phyloP scores from a whole-genome alignment of 2,329 filamentous ascomycete genomes.

The Colletotrichum noveboracense region DNA sequence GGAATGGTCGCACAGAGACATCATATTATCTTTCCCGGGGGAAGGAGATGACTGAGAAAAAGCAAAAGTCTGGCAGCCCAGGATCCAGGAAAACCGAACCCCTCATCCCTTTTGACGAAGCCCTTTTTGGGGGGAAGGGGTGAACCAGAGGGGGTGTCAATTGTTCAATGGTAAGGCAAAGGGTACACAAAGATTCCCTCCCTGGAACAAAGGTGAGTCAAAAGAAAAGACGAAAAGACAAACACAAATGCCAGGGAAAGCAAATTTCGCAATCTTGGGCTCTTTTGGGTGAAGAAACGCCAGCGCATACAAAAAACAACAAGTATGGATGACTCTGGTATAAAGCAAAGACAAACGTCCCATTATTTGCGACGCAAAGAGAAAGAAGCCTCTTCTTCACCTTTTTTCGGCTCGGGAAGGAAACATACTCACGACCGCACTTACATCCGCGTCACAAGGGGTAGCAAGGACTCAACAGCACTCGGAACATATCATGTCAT shows the following conservation, averaged over 20 bases:
- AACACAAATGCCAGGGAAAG: not conserved
- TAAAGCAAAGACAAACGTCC: not conserved
- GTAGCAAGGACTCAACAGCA: not conserved
- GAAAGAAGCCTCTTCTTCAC: not conserved
- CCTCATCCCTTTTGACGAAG: not conserved
- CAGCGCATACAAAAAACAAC: not conserved
- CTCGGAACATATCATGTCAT: slow-evolving; percentile 10
- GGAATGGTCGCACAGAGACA: not conserved
- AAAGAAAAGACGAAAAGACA: not conserved
- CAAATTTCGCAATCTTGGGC: slow-evolving; percentile 13
- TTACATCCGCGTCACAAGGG: not conserved
- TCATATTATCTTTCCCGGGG: not conserved
- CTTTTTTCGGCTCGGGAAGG: not conserved
- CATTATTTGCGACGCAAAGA: not conserved
- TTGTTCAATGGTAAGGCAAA: not conserved
- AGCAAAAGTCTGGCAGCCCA: not conserved
- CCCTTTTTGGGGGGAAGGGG: not conserved
- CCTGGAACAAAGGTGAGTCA: slow-evolving; percentile 12
- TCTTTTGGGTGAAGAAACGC: not conserved
- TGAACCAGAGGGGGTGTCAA: not conserved
- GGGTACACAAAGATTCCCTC: not conserved
- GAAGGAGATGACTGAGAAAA: not conserved
- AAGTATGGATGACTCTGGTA: not conserved
- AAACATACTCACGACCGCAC: not conserved
- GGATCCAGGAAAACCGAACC: not conserved